Evolutionary conservation across 225 moss, liverwort and hornwort species (phyloP), one percentile per base, ranked within the genome.

Genomic region (Sphagnum contortum): DNA sequence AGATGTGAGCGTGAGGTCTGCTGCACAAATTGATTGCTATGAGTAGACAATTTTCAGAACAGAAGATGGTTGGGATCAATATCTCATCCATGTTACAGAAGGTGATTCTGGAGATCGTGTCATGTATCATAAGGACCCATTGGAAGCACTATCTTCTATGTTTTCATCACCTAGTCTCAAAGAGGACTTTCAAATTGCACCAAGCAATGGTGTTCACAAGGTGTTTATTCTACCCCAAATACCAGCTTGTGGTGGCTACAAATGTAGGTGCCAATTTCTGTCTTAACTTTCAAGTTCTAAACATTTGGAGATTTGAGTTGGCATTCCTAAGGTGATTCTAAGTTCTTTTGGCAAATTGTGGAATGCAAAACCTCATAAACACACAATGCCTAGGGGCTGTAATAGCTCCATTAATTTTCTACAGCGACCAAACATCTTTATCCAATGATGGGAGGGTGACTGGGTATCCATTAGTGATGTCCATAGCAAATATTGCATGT

Each of bases 401-500:
- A 8, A 45, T 62, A 9, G 45, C 61, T 29, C 61, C 61, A 44
- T 46, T 62, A 44, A 62, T 62, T 45, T 47, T 62, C 45, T 62
- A 62, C 61, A 62, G 6, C 4, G 61, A 62, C 12, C 45, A 62
- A 47, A 62, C 61, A 29, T 29, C 29, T 29, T 29, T 29, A 29
- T 29, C 29, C 29, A 29, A 29, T 29, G 29, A 29, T 29, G 61
- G 61, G 8, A 62, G 5, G 48, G 45, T 62, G 5, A 62, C 44
- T 29, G 45, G 61, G 14, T 47, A 62, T 2, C 61, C 61, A 9
- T 45, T 62, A 3, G 45, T 62, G 61, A 44, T 62, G 44, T 44
- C 44, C 13, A 5, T 62, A 6, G 61, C 46, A 62, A 62, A 62
- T 46, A 62, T 62, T 9, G 29, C 61, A 9, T 62, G 61, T 62